Conservation (phyloP, 495 filamentous ascomycete species). For the Glarea lozoyensis region DNA sequence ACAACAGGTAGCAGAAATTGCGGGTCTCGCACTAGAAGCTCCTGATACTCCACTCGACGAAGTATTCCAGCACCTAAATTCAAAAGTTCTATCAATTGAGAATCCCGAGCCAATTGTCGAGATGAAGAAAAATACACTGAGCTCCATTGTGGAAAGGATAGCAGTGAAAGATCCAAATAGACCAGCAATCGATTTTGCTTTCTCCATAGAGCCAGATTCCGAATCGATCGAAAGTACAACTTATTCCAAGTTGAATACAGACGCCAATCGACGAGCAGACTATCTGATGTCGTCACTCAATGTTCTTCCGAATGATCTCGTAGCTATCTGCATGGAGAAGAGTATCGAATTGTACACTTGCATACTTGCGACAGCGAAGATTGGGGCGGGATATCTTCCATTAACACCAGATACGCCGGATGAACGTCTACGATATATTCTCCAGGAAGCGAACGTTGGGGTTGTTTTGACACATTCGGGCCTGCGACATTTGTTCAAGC, state of each 20-base stretch:
- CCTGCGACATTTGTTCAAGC: constrained; percentile 5
- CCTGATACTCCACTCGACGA: constrained; percentile 24
- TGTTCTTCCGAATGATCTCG: constrained; percentile 38
- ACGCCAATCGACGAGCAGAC: constrained; percentile 56
- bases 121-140: constrained; percentile 27
- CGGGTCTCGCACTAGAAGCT: constrained; percentile 34
- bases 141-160: constrained; percentile 42
- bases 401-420: constrained; percentile 55
- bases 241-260: constrained; percentile 51
- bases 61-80: constrained; percentile 23
- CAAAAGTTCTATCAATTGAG: constrained; percentile 42
- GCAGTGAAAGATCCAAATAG: constrained; percentile 37
- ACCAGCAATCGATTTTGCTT: constrained; percentile 52
- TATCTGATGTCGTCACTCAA: constrained; percentile 39
- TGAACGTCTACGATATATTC: constrained; percentile 42
- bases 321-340: constrained; percentile 66
- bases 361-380: constrained; percentile 63
- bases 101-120: constrained; percentile 30
- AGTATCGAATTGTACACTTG: constrained; percentile 56
- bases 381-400: constrained; percentile 66
- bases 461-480: constrained; percentile 21
- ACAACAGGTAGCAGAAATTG: constrained; percentile 45
- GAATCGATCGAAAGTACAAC: constrained; percentile 35
- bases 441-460: constrained; percentile 40
- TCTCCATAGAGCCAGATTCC: constrained; percentile 26